phyloP scores from a whole-genome alignment of 768 basidiomycete species.

The Mycena alexandri region DNA sequence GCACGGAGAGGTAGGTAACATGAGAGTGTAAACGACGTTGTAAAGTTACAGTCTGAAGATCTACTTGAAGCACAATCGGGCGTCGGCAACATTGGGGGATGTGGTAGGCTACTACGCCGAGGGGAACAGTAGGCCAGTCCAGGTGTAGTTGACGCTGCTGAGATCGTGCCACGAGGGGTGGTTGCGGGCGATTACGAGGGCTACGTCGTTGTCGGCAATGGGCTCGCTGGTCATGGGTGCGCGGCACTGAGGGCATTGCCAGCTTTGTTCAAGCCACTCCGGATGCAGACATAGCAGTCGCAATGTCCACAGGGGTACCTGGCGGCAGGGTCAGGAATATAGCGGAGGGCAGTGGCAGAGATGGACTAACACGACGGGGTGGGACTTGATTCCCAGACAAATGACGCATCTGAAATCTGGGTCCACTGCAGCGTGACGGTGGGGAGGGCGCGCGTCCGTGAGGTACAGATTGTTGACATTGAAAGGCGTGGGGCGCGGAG shows the following conservation, averaged over 20 bases:
- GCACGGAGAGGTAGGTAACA: too few species aligned
- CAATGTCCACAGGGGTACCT: neutral
- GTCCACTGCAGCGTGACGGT: too few species aligned
- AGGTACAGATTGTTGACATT: neutral
- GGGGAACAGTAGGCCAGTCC: too few species aligned
- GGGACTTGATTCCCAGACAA: neutral
- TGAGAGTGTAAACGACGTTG: too few species aligned
- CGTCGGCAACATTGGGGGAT: too few species aligned
- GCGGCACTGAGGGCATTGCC: neutral
- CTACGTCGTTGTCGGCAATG: neutral
- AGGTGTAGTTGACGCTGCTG: neutral
- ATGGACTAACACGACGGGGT: neutral
- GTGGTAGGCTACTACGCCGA: too few species aligned
- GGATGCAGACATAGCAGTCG: neutral
- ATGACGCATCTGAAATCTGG: neutral
- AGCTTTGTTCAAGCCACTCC: neutral
- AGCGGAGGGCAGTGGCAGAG: too few species aligned
- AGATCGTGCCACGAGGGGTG: neutral
- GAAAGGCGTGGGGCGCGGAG: neutral
- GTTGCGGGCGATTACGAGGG: neutral
- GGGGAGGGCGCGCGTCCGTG: neutral
- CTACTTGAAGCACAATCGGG: too few species aligned
- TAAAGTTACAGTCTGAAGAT: too few species aligned
- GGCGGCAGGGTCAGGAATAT: neutral
- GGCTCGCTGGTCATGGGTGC: neutral